Percentiles rank a stretch among this genome's conserved stretches.
These are phyloP conservation scores for Picochlorum sp. DNA, from an alignment of 139 green algal genomes.

Conservation along the genomic window DNA sequence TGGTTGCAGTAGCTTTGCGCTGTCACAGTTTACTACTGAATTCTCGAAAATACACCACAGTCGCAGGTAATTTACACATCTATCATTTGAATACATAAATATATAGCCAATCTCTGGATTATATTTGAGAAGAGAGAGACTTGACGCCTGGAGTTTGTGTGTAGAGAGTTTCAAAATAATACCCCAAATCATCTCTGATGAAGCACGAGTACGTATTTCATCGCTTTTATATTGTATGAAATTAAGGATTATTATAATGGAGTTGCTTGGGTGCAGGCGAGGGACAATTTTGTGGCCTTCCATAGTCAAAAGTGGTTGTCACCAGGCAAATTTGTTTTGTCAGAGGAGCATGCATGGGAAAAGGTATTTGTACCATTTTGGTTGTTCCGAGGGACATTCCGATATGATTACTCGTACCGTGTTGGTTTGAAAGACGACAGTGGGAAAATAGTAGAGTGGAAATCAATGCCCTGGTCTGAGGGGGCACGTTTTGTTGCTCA, in stretches of 20 bases:
- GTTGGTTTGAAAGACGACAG: neutral
- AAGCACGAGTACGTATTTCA: no score
- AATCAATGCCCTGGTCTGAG: neutral
- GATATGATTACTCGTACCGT: neutral
- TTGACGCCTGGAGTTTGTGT: no score
- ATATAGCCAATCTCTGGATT: no score
- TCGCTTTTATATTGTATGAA: no score
- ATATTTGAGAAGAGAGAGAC: no score
- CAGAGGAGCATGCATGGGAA: neutral
- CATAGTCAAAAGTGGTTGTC: neutral
- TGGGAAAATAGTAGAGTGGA: slow-evolving; percentile 1
- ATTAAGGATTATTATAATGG: neutral
- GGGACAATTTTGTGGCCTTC: neutral
- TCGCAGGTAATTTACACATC: no score
- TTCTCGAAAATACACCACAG: no score
- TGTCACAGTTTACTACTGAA: no score
- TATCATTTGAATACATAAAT: no score
- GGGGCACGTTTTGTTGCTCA: neutral
- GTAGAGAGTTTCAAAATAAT: no score
- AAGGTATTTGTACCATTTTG: neutral
- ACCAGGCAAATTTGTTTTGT: neutral
- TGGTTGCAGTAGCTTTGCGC: no score
- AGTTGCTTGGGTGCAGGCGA: neutral
- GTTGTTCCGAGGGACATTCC: neutral
- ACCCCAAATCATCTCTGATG: no score